These are phyloP conservation scores for Salvia miltiorrhiza DNA, from an alignment of 257 asterid species.

Conservation along the genomic window DNA sequence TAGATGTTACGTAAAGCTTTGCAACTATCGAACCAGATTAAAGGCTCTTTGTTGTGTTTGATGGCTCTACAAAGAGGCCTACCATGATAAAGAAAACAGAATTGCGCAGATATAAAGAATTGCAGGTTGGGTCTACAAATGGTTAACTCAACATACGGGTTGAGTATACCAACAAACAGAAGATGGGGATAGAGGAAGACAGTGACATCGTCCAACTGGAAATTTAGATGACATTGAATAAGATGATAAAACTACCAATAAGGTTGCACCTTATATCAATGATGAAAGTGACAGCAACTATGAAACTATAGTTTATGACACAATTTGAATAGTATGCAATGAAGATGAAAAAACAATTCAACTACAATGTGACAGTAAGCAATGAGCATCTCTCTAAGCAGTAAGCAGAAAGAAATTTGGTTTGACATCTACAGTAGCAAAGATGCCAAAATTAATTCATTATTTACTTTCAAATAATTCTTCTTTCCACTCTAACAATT, in stretches of 20 bases:
- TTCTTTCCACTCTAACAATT: not conserved
- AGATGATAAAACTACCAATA: not conserved
- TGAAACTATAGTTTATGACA: not conserved
- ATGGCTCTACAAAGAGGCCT: not conserved
- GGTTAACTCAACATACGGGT: not conserved
- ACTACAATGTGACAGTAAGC: not conserved
- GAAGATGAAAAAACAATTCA: not conserved
- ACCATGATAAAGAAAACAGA: not conserved
- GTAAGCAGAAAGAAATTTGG: not conserved
- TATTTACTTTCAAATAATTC: not conserved
- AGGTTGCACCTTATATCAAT: not conserved
- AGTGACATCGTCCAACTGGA: not conserved
- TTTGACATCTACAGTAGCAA: not conserved
- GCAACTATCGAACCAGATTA: not conserved
- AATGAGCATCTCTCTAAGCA: not conserved
- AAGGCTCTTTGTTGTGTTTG: not conserved
- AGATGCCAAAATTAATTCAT: not conserved
- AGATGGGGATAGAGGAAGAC: not conserved
- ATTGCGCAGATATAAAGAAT: not conserved
- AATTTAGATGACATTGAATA: slow-evolving; percentile 3
- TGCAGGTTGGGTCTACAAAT: not conserved
- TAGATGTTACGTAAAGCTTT: not conserved
- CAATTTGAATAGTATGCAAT: not conserved
- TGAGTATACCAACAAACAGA: not conserved
- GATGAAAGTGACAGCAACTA: not conserved